These are phyloP conservation scores for Yarrowia sp. DNA, from an alignment of 805 yeast genomes.

Conservation along the genomic window DNA sequence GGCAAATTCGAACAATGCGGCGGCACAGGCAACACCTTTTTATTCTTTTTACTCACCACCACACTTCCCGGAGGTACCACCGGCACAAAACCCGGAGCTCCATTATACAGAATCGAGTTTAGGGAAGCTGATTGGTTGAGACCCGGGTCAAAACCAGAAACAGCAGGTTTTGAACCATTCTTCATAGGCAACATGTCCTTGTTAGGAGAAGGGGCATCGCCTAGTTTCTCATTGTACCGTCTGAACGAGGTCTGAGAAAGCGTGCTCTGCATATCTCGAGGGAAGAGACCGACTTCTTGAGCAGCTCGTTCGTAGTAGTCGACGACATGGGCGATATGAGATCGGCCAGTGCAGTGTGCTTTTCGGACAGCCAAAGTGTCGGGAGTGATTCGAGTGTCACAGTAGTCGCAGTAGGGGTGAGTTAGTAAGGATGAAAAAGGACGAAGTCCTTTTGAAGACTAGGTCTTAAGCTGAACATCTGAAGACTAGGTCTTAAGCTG, in stretches of 20 bases:
- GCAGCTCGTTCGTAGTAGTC: slow-evolving; percentile 62
- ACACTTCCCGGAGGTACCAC: background rate
- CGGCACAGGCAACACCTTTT: slow-evolving; percentile 10
- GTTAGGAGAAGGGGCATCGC: slow-evolving; percentile 11
- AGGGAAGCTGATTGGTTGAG: background rate
- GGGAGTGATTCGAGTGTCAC: slow-evolving; percentile 74
- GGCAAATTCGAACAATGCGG: slow-evolving; percentile 11
- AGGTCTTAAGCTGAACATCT: no score
- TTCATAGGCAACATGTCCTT: slow-evolving; percentile 27
- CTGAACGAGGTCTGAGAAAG: slow-evolving; percentile 8
- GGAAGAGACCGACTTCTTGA: slow-evolving; percentile 30
- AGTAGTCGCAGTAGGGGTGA: slow-evolving; percentile 63
- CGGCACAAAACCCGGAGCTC: background rate
- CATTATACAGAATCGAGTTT: slow-evolving; percentile 2
- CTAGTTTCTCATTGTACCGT: background rate
- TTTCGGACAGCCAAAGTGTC: slow-evolving; percentile 84
- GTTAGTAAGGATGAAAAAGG: slow-evolving; percentile 8
- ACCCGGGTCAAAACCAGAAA: slow-evolving; percentile 29
- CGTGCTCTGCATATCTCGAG: slow-evolving; percentile 18
- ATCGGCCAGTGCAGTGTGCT: slow-evolving; percentile 73
- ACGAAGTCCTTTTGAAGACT: background rate
- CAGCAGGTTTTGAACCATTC: slow-evolving; percentile 26
- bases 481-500: no score
- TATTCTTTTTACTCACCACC: background rate
- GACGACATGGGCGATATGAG: slow-evolving; percentile 68